phyloP scores from a whole-genome alignment of 805 yeast genomes.

The Wickerhamiella bombiphila region DNA sequence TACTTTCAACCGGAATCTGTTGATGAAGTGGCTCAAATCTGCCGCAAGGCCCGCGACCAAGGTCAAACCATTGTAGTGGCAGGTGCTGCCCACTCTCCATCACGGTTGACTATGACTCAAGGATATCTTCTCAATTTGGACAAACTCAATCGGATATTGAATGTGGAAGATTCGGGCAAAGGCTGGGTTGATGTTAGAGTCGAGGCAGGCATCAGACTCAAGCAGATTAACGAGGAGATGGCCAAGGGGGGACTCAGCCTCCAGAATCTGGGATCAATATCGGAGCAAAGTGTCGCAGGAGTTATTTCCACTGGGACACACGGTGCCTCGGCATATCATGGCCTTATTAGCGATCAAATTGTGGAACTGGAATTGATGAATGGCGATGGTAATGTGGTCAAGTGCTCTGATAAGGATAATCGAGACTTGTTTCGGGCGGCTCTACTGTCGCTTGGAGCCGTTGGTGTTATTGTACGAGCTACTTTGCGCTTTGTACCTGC shows the following conservation, averaged over 20 bases:
- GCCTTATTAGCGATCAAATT: slow-evolving; percentile 74
- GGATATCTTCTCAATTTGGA: slow-evolving; percentile 87
- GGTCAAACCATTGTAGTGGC: slow-evolving; percentile 63
- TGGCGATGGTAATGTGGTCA: slow-evolving; percentile 57
- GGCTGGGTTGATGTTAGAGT: slow-evolving; percentile 80
- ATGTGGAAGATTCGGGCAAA: slow-evolving; percentile 33
- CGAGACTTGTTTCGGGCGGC: slow-evolving; percentile 66
- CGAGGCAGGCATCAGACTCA: slow-evolving; percentile 82
- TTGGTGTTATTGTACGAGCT: slow-evolving; percentile 77
- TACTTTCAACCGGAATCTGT: slow-evolving; percentile 62
- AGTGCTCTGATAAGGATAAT: slow-evolving; percentile 50
- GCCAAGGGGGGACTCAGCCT: slow-evolving; percentile 56
- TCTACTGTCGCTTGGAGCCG: slow-evolving; percentile 71
- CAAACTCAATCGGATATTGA: slow-evolving; percentile 44
- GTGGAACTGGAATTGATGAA: slow-evolving; percentile 64
- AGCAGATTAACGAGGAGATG: slow-evolving; percentile 54
- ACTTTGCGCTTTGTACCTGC: slow-evolving; percentile 75
- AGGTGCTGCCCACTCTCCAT: slow-evolving; percentile 94
- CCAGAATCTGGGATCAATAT: slow-evolving; percentile 85
- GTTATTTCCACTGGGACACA: slow-evolving; percentile 93
- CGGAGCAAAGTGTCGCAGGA: slow-evolving; percentile 92
- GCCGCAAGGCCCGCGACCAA: slow-evolving; percentile 44
- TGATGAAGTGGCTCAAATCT: slow-evolving; percentile 55
- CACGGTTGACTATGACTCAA: slow-evolving; percentile 71
- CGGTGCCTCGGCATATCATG: slow-evolving; percentile 89